These are phyloP conservation scores for Hygrophorus russula DNA, from an alignment of 768 basidiomycete genomes.

Conservation along the genomic window DNA sequence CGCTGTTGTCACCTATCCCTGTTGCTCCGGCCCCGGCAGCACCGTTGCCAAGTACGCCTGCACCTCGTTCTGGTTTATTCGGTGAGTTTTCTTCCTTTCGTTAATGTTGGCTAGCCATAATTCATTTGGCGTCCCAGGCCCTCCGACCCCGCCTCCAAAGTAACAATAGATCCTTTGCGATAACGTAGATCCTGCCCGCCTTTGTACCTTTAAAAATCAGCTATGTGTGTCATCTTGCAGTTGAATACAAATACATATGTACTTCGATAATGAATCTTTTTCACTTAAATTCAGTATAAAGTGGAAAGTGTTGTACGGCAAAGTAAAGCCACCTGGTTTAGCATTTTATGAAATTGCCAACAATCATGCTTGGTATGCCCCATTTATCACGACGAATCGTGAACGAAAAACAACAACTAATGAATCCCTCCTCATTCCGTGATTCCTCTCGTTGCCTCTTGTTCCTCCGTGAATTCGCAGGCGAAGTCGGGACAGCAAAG, in stretches of 20 bases:
- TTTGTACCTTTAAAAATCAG: no score
- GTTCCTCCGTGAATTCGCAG: slow-evolving; percentile 8
- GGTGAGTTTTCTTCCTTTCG: slow-evolving; percentile 26
- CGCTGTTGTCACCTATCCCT: slow-evolving; percentile 41
- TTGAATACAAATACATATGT: no score
- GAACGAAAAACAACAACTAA: slow-evolving; percentile 88
- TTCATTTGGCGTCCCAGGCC: slow-evolving; percentile 19
- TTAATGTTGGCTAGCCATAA: not conserved
- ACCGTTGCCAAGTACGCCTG: slow-evolving; percentile 32
- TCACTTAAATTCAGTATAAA: no score
- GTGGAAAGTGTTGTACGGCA: no score
- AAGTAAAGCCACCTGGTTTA: slow-evolving; percentile 15
- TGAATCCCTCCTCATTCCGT: slow-evolving; percentile 54
- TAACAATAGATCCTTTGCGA: slow-evolving; percentile 8
- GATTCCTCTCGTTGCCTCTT: slow-evolving; percentile 10
- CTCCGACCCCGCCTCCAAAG: slow-evolving; percentile 35
- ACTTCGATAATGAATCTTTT: no score
- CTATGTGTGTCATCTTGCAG: no score
- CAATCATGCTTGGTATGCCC: slow-evolving; percentile 85
- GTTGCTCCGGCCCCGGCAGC: slow-evolving; percentile 20
- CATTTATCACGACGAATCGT: slow-evolving; percentile 77
- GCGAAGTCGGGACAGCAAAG: slow-evolving; percentile 20
- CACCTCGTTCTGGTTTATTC: slow-evolving; percentile 53
- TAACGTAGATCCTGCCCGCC: no score
- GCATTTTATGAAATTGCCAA: slow-evolving; percentile 79